These are phyloP conservation scores for Crithidia sp. DNA, from an alignment of 208 protist genomes.

Conservation along the genomic window DNA sequence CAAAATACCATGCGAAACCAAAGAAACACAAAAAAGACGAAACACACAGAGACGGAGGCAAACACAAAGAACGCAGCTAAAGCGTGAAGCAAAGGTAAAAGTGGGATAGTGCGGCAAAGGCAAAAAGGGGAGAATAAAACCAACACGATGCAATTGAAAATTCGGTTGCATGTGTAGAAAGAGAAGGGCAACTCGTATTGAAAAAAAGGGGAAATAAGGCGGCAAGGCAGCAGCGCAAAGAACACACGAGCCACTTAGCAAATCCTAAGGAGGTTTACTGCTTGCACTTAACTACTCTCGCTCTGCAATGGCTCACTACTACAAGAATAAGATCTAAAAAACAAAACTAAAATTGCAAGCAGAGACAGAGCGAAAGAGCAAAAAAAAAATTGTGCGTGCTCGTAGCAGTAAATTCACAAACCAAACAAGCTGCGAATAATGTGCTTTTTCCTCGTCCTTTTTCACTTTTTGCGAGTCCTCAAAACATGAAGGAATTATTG, in stretches of 20 bases:
- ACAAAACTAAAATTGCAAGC: neutral
- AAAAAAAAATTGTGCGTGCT: neutral
- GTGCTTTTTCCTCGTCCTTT: neutral
- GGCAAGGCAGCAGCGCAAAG: too few species aligned
- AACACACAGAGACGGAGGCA: neutral
- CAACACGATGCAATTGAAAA: too few species aligned
- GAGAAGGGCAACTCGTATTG: neutral
- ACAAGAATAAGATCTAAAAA: neutral
- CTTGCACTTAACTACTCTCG: too few species aligned
- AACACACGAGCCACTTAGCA: too few species aligned
- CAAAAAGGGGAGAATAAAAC: neutral
- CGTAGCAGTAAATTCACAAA: too few species aligned
- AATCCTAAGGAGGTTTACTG: too few species aligned
- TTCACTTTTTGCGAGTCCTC: neutral
- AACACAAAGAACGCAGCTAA: neutral
- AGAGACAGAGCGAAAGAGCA: neutral
- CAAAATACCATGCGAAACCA: neutral
- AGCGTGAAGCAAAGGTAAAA: neutral
- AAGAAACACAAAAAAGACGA: neutral
- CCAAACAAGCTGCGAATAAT: too few species aligned
- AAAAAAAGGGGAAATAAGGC: constrained; percentile 18
- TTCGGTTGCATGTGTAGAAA: neutral
- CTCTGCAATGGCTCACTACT: constrained; percentile 1
- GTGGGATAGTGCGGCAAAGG: neutral
- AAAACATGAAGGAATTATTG: neutral